Conservation (phyloP, 495 filamentous ascomycete genomes). For the Entonaema liquescens region DNA sequence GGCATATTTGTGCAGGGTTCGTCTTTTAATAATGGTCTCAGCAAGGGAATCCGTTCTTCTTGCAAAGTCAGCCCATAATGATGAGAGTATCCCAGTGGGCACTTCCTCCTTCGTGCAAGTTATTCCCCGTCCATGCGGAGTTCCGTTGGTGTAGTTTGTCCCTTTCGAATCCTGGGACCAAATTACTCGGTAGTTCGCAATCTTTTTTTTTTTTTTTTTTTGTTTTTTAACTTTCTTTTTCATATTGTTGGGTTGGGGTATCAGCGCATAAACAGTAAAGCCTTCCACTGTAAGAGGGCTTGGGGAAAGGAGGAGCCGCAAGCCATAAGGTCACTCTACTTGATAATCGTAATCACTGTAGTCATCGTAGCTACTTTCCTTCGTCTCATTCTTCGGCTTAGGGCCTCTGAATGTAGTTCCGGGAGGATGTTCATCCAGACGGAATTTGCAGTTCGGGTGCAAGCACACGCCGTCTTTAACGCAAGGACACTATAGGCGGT, state of each 20-base stretch:
- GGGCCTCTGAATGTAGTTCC: constrained; percentile 55
- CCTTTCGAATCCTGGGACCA: not conserved
- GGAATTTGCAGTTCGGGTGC: constrained; percentile 58
- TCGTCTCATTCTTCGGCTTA: constrained; percentile 4
- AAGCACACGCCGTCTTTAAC: constrained; percentile 53
- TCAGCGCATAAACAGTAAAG: not conserved
- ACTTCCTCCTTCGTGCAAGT: no score
- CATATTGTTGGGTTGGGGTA: not conserved
- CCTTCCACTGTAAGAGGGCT: not conserved
- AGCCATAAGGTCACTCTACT: not conserved
- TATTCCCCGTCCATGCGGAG: no score
- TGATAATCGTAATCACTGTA: not conserved
- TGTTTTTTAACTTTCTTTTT: not conserved
- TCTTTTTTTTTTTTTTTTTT: not conserved
- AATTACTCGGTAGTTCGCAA: not conserved
- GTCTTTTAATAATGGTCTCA: not conserved
- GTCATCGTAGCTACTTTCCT: not conserved
- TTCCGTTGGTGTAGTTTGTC: not conserved
- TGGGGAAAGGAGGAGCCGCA: not conserved
- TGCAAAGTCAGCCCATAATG: not conserved
- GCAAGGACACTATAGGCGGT: constrained; percentile 49
- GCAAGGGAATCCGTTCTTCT: not conserved
- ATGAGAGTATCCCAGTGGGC: not conserved
- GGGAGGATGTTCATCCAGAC: constrained; percentile 57
- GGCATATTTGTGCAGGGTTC: not conserved